Base-by-base conservation (phyloP, 495 filamentous ascomycete genomes). In the Diplogelasinospora grovesii region DNA sequence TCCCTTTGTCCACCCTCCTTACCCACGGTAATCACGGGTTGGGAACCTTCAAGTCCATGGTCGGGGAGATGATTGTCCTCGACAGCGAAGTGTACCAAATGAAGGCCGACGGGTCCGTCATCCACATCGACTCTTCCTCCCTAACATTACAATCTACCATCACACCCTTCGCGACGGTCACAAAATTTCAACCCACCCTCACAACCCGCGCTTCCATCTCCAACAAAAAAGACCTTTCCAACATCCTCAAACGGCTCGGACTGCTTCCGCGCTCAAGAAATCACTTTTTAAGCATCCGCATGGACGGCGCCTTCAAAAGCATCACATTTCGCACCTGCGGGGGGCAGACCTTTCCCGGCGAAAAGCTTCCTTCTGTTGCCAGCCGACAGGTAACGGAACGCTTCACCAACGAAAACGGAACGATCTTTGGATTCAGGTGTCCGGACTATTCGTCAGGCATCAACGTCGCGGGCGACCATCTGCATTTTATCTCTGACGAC, bases 41-140 rank as follows among this genome's bases (percentile, higher is more conserved):
- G 0, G 73, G 73, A 13, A 75, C 73, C n/a, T 68, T 75, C 40
- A 44, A 46, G 8, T 38, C 51, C 42, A 67, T 77, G 49, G 60
- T 62, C 31, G 72, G 72, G 49, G 73, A 75, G 50, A 67, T 75
- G 52, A 63, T 75, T 22, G 54, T 74, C n/a, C 45, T 75, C 10
- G 67, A 74, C 41, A 57, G 59, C 38, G 46, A 51, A 8, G 56
- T 64, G 20, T 75, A 71, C 49, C 72, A 75, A 53, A 65, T 66
- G 54, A 63, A 60, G 19, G 45, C 54, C 15, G 62, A 65, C 24
- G 68, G 68, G 11, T 48, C 49, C 20, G 49, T 65, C 16, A 45
- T 48, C 1, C 48, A 45, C 31, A 51, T 65, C 19, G 43, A 51
- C 25, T 21, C 43, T n/a, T 45, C 50, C 0, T 32, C 22, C 7